Conservation (phyloP, 371 early-diverging fungal genomes). For the Paraphysoderma sedebokerense region DNA sequence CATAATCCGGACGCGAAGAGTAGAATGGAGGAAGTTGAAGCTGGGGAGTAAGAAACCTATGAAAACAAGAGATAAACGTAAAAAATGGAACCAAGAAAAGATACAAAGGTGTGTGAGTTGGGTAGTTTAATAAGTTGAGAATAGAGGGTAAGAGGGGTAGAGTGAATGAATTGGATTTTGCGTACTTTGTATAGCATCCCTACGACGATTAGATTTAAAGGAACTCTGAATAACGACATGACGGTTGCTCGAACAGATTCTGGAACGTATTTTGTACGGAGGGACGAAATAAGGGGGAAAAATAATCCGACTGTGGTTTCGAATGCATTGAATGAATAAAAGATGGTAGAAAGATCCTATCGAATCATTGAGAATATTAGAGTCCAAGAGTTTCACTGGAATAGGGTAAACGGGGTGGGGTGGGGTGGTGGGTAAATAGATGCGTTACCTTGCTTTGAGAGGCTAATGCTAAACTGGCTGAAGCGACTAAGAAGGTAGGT, state of each 20-base stretch:
- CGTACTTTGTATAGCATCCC: slow-evolving; percentile 11
- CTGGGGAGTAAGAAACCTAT: too few species aligned
- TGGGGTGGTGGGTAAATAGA: background rate
- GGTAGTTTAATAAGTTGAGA: too few species aligned
- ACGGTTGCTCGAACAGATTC: slow-evolving; percentile 21
- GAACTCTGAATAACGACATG: slow-evolving; percentile 25
- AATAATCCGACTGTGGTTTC: slow-evolving; percentile 21
- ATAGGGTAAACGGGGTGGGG: background rate
- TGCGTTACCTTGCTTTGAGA: background rate
- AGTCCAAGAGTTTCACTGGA: background rate
- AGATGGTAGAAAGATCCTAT: slow-evolving; percentile 3
- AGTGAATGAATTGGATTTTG: too few species aligned
- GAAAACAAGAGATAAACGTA: too few species aligned
- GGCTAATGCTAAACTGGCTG: background rate
- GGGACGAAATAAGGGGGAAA: slow-evolving; percentile 17
- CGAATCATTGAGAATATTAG: background rate
- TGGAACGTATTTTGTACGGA: slow-evolving; percentile 16
- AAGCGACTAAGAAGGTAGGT: background rate
- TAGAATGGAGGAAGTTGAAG: too few species aligned
- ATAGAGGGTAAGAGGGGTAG: too few species aligned
- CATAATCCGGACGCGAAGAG: too few species aligned
- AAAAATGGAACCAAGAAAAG: too few species aligned
- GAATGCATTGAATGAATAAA: slow-evolving; percentile 15
- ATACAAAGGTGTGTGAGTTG: too few species aligned
- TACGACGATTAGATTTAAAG: slow-evolving; percentile 25